A percentile compares a stretch with the other conserved stretches of the same genome.
These are phyloP conservation scores for Melaleuca quinquenervia DNA, from an alignment of 345 rosid species.

Conservation along the genomic window DNA sequence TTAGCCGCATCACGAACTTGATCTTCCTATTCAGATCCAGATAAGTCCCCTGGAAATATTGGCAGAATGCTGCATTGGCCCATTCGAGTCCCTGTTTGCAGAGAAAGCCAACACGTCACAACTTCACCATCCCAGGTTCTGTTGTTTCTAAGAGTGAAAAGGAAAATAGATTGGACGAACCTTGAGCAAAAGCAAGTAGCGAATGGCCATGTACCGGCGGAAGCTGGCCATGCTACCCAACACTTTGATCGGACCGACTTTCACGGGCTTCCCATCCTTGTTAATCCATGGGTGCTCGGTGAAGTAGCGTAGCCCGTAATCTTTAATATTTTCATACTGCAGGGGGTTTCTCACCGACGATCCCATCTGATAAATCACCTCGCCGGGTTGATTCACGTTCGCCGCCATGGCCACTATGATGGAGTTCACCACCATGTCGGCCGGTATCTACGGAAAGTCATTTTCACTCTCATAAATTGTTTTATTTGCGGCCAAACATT, in stretches of 20 bases:
- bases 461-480: background rate
- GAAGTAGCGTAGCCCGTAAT: conserved; percentile 38
- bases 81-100: conserved; percentile 27
- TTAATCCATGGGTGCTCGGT: conserved; percentile 61
- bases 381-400: conserved; percentile 13
- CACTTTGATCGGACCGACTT: conserved; percentile 30
- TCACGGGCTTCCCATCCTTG: conserved; percentile 67
- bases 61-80: conserved; percentile 38
- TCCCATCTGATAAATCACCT: conserved; percentile 60
- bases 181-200: conserved; percentile 54
- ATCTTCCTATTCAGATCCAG: conserved; percentile 39
- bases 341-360: conserved; percentile 54
- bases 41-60: conserved; percentile 22
- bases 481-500: background rate
- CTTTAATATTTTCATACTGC: conserved; percentile 23
- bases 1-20: conserved; percentile 46
- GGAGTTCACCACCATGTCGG: conserved; percentile 81
- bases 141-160: background rate
- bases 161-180: conserved; percentile 9
- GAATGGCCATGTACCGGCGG: conserved; percentile 57
- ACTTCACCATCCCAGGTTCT: background rate
- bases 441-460: conserved; percentile 42
- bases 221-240: conserved; percentile 59
- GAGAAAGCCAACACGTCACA: background rate
- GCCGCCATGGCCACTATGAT: conserved; percentile 48